Evolutionary conservation across 306 rosid species (phyloP).

Genomic region (Citrullus mucosospermus): DNA sequence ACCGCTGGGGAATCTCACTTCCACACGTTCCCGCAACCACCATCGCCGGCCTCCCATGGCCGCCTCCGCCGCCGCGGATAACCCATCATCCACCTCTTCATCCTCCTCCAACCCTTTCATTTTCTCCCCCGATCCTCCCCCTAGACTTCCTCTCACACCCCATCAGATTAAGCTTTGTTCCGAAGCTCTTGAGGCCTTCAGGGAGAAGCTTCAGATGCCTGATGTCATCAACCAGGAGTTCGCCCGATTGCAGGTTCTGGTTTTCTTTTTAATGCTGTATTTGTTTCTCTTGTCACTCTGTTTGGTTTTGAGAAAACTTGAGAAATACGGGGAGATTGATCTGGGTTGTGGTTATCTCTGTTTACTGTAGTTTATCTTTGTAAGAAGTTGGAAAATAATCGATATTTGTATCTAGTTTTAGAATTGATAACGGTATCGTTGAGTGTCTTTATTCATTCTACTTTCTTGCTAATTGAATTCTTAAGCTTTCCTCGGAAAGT

Average conservation of each 20-base stretch:
- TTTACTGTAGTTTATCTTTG: not conserved
- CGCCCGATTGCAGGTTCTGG: slow-evolving; percentile 42
- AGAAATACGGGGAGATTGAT: not conserved
- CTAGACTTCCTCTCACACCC: slow-evolving; percentile 28
- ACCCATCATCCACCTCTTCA: slow-evolving; percentile 11
- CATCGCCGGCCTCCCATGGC: slow-evolving; percentile 22
- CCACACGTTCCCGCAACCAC: slow-evolving; percentile 22
- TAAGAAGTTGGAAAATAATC: not conserved
- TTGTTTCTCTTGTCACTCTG: not conserved
- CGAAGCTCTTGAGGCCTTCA: slow-evolving; percentile 42
- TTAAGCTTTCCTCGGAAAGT: not conserved
- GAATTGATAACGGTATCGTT: not conserved
- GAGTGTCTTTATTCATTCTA: not conserved
- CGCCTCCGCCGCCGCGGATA: not conserved
- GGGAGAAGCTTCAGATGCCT: slow-evolving; percentile 41
- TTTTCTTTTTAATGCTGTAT: not conserved
- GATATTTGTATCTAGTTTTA: not conserved
- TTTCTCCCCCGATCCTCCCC: slow-evolving; percentile 52
- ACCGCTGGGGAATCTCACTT: slow-evolving; percentile 39
- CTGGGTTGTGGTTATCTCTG: not conserved
- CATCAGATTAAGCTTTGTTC: slow-evolving; percentile 57
- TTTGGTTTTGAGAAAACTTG: slow-evolving; percentile 1
- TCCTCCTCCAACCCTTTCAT: slow-evolving; percentile 12
- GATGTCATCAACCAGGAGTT: slow-evolving; percentile 48
- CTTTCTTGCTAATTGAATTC: not conserved